A percentile compares a stretch with the other conserved stretches of the same genome.
Conservation (phyloP, 2,329 filamentous ascomycete species). For the Aspergillus proliferans region DNA sequence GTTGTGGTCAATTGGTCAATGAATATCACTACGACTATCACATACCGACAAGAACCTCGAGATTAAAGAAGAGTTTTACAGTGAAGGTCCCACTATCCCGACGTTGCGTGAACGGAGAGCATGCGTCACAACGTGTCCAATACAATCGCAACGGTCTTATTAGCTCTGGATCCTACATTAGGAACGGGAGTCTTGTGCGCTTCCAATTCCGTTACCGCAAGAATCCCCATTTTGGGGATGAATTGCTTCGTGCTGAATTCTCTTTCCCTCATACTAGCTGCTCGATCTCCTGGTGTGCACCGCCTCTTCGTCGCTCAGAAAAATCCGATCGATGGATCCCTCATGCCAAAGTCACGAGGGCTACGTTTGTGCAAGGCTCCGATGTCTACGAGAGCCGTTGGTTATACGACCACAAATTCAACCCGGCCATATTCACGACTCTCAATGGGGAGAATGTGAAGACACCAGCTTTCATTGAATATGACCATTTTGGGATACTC, state of each 20-base stretch:
- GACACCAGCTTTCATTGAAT: conserved; percentile 51
- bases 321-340: conserved; percentile 52
- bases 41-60: conserved; percentile 16
- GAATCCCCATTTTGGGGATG: conserved; percentile 48
- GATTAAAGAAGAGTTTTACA: conserved; percentile 17
- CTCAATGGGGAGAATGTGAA: conserved; percentile 47
- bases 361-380: conserved; percentile 48
- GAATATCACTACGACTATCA: conserved; percentile 47
- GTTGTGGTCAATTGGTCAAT: conserved; percentile 37
- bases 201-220: conserved; percentile 53
- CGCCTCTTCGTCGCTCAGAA: conserved; percentile 45
- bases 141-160: conserved; percentile 51
- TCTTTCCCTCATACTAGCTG: conserved; percentile 49
- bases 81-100: conserved; percentile 41
- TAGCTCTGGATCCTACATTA: conserved; percentile 49
- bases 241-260: conserved; percentile 52
- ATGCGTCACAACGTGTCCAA: conserved; percentile 42
- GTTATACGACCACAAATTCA: conserved; percentile 46
- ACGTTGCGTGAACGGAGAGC: conserved; percentile 42
- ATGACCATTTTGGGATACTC: conserved; percentile 40
- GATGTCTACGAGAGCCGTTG: conserved; percentile 49
- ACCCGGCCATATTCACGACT: conserved; percentile 42
- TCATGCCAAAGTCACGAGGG: conserved; percentile 49
- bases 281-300: conserved; percentile 51
- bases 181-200: conserved; percentile 46